Evolutionary conservation across 139 green algal species (phyloP).

Genomic region (Mychonastes homosphaera): DNA sequence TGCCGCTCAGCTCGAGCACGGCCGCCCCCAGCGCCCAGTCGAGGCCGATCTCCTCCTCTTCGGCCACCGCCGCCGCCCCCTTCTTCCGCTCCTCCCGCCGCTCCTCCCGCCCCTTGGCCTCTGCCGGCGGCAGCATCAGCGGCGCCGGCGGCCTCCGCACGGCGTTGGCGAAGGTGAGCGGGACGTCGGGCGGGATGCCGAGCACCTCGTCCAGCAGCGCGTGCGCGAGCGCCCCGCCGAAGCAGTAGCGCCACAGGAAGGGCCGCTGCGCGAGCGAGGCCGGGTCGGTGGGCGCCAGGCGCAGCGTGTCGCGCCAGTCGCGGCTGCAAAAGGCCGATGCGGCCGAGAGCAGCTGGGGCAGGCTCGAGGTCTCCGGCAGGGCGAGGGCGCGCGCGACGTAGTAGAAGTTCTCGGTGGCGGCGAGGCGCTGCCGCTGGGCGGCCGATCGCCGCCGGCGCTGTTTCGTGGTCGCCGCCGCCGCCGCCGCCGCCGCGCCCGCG

Average conservation of each 20-base stretch:
- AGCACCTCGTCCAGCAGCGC: constrained; percentile 35
- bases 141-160: constrained; percentile 1
- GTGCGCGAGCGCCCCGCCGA: constrained; percentile 34
- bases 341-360: constrained; percentile 12
- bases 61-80: too few species aligned
- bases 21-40: constrained; percentile 21
- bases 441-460: too few species aligned
- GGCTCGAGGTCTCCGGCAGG: constrained; percentile 2
- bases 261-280: constrained; percentile 4
- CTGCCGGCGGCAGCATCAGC: too few species aligned
- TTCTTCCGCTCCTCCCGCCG: too few species aligned
- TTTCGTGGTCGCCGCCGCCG: too few species aligned
- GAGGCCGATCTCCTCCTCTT: constrained; percentile 3
- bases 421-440: too few species aligned
- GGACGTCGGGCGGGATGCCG: constrained; percentile 23
- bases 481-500: too few species aligned
- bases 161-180: constrained; percentile 33
- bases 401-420: constrained; percentile 37
- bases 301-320: constrained; percentile 20
- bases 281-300: too few species aligned
- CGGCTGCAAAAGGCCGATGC: constrained; percentile 20
- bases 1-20: constrained; percentile 8
- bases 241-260: constrained; percentile 42
- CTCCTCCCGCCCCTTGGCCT: too few species aligned
- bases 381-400: constrained; percentile 23